phyloP scores from a whole-genome alignment of 352 stramenopile genomes.

The Phytophthora tentaculata region DNA sequence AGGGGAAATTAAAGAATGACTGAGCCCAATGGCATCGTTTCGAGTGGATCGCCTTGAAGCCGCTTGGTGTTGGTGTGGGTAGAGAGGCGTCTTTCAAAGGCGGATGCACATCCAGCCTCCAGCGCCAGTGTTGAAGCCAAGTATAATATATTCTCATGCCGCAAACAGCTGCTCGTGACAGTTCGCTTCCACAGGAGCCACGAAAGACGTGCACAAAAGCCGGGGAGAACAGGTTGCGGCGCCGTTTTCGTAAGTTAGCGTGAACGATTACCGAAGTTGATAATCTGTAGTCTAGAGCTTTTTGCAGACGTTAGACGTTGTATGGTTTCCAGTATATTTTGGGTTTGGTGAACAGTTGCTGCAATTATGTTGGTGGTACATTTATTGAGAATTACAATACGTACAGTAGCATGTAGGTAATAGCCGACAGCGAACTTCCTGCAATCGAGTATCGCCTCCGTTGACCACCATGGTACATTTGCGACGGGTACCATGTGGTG shows the following conservation, averaged over 20 bases:
- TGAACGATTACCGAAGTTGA: constrained; percentile 17
- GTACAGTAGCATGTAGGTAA: no score
- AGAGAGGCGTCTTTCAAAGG: constrained; percentile 12
- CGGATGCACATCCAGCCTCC: no score
- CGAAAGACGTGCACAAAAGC: constrained; percentile 22
- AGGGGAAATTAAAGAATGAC: constrained; percentile 37
- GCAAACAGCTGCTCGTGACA: constrained; percentile 16
- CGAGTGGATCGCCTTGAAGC: constrained; percentile 13
- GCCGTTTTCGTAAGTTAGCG: constrained; percentile 5
- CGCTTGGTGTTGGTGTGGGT: constrained; percentile 2
- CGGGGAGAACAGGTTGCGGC: constrained; percentile 20
- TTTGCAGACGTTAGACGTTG: no score
- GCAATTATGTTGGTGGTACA: no score
- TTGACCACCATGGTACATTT: constrained; percentile 17
- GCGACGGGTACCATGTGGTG: constrained; percentile 26
- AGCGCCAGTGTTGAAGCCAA: no score
- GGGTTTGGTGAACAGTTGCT: no score
- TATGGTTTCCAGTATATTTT: not conserved
- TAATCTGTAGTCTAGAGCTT: no score
- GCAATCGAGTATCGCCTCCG: constrained; percentile 2
- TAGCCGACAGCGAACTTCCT: not conserved
- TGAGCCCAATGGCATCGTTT: constrained; percentile 5
- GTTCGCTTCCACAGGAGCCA: constrained; percentile 28
- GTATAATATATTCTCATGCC: constrained; percentile 10
- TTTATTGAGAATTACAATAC: no score